Conservation (phyloP, 371 early-diverging fungal genomes). For the Mucor sp. region DNA sequence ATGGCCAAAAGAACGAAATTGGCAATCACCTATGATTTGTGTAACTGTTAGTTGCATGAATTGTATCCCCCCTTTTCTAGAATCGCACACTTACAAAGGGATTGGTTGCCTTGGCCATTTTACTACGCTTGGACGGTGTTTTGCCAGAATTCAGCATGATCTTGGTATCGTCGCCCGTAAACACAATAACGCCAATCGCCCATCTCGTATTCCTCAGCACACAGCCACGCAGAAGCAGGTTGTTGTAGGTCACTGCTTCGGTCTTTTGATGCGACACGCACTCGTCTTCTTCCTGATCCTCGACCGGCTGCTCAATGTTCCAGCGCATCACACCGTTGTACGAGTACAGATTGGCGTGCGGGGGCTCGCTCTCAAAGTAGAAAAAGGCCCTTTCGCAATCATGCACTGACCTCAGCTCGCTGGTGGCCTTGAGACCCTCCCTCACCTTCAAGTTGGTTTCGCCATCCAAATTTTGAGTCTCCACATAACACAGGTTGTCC, state of each 20-base stretch:
- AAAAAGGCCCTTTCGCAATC: slow-evolving; percentile 62
- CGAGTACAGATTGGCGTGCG: slow-evolving; percentile 74
- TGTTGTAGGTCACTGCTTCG: slow-evolving; percentile 79
- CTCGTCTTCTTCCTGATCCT: slow-evolving; percentile 23
- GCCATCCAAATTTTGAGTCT: slow-evolving; percentile 87
- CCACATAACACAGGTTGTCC: slow-evolving; percentile 71
- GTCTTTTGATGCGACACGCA: slow-evolving; percentile 49
- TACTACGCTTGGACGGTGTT: slow-evolving; percentile 93
- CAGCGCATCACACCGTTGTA: slow-evolving; percentile 71
- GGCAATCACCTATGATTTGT: slow-evolving; percentile 39
- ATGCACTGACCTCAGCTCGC: slow-evolving; percentile 35
- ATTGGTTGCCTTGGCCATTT: slow-evolving; percentile 93
- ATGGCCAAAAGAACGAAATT: slow-evolving; percentile 49
- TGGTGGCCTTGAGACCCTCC: slow-evolving; percentile 42
- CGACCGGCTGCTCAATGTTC: slow-evolving; percentile 36
- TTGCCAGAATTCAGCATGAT: slow-evolving; percentile 87
- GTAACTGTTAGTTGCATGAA: slow-evolving; percentile 1
- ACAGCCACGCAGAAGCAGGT: slow-evolving; percentile 90
- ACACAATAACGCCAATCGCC: slow-evolving; percentile 81
- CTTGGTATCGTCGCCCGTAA: slow-evolving; percentile 92
- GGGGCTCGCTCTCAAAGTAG: slow-evolving; percentile 80
- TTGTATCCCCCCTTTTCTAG: background rate
- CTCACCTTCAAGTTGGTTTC: slow-evolving; percentile 84
- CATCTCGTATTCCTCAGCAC: slow-evolving; percentile 88
- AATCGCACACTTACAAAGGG: slow-evolving; percentile 68